Percentiles rank a stretch among this genome's conserved stretches.
phyloP scores from a whole-genome alignment of 345 rosid species.

The Dimocarpus longan region DNA sequence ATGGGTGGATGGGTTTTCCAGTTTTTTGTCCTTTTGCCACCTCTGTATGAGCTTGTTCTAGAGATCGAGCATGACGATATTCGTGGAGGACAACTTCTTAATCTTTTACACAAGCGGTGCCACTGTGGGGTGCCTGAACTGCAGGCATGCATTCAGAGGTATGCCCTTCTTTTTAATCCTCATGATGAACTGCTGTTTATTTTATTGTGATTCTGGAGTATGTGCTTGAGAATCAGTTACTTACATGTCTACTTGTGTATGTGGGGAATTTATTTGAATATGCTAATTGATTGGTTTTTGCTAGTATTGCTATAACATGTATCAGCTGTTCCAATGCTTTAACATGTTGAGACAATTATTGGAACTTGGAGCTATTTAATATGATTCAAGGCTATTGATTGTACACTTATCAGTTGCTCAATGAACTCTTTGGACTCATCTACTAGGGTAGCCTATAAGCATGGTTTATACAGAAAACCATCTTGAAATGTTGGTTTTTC shows the following conservation, averaged over 20 bases:
- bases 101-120: conserved; percentile 79
- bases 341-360: not conserved
- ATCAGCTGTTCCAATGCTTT: not conserved
- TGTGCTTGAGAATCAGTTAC: not conserved
- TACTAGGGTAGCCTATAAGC: not conserved
- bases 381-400: not conserved
- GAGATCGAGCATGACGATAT: conserved; percentile 92
- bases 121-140: conserved; percentile 98
- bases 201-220: not conserved
- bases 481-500: not conserved
- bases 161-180: conserved; percentile 11
- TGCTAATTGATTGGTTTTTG: not conserved
- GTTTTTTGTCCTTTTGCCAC: conserved; percentile 91
- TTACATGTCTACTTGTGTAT: not conserved
- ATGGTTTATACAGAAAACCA: not conserved
- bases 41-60: conserved; percentile 78
- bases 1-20: conserved; percentile 24
- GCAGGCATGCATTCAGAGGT: conserved; percentile 96
- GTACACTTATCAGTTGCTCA: not conserved
- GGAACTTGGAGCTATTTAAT: not conserved
- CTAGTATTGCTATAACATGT: not conserved
- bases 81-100: conserved; percentile 89
- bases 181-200: conserved; percentile 5
- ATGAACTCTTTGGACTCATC: not conserved
- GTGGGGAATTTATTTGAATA: not conserved